phyloP scores from a whole-genome alignment of 2,329 filamentous ascomycete genomes.

The Colletotrichum shisoi region DNA sequence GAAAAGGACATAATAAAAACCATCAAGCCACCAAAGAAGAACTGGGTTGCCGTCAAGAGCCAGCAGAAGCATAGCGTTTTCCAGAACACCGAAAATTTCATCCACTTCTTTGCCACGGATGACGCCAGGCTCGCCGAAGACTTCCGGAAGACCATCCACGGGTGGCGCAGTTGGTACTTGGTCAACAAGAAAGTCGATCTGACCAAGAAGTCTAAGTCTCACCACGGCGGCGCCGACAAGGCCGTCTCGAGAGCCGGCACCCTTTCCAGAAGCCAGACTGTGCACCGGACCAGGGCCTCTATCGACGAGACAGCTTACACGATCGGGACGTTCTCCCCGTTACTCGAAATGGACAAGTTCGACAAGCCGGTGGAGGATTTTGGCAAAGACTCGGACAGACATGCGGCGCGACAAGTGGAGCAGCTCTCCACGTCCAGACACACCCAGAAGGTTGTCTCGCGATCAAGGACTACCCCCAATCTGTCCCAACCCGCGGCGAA shows the following conservation, averaged over 20 bases:
- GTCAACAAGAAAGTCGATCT: conserved; percentile 71
- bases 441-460: conserved; percentile 25
- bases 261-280: conserved; percentile 45
- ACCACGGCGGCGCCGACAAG: conserved; percentile 44
- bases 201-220: conserved; percentile 50
- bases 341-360: conserved; percentile 70
- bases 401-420: conserved; percentile 18
- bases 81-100: conserved; percentile 81
- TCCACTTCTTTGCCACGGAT: conserved; percentile 89
- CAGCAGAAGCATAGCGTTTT: conserved; percentile 90
- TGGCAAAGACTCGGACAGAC: conserved; percentile 52
- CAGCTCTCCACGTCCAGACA: conserved; percentile 15
- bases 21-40: conserved; percentile 83
- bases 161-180: conserved; percentile 92
- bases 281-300: conserved; percentile 52
- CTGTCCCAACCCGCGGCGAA: conserved; percentile 19
- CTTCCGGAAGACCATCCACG: conserved; percentile 76
- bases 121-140: conserved; percentile 70
- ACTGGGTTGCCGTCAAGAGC: conserved; percentile 88
- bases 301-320: conserved; percentile 64
- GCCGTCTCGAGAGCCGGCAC: conserved; percentile 46
- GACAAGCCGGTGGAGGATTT: conserved; percentile 61
- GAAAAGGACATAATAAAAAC: conserved; percentile 71
- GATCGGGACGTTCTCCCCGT: conserved; percentile 73
- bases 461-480: conserved; percentile 29